phyloP scores from a whole-genome alignment of 169 alveolate species.

The Eimeria tenella region DNA sequence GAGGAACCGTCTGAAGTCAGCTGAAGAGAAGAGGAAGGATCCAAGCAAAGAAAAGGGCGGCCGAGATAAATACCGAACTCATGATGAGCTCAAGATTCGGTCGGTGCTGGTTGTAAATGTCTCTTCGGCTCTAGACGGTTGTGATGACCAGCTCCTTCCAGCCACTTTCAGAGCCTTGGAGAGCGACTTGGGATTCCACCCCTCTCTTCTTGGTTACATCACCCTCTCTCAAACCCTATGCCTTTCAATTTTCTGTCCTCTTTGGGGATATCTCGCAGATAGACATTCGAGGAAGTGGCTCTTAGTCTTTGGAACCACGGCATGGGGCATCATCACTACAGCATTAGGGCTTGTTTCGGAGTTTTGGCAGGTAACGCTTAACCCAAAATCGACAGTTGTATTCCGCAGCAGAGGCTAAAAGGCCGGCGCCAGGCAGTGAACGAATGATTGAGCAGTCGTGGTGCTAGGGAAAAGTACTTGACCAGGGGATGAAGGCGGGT shows the following conservation, averaged over 20 bases:
- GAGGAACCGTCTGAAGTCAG: constrained; percentile 5
- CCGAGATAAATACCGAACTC: constrained; percentile 17
- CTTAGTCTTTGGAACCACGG: constrained; percentile 89
- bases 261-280: constrained; percentile 94
- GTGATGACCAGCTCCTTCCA: constrained; percentile 93
- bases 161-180: constrained; percentile 94
- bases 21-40: background rate
- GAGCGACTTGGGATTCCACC: constrained; percentile 89
- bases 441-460: too few species aligned
- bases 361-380: constrained; percentile 80
- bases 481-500: too few species aligned
- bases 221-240: constrained; percentile 90
- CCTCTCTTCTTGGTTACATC: constrained; percentile 88
- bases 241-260: constrained; percentile 90
- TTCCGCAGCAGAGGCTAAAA: background rate
- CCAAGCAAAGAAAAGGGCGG: constrained; percentile 11
- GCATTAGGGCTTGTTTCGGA: constrained; percentile 87
- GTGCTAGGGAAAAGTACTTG: too few species aligned
- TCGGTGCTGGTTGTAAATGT: constrained; percentile 88
- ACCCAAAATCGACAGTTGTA: background rate
- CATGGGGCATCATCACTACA: constrained; percentile 92
- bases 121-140: constrained; percentile 93
- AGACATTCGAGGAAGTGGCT: constrained; percentile 89
- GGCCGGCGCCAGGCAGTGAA: background rate
- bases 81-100: constrained; percentile 31